Percentiles rank a stretch among this genome's conserved stretches.
Evolutionary conservation across 805 yeast species (phyloP).

Genomic region (Ogataea nakhonphanomensis): DNA sequence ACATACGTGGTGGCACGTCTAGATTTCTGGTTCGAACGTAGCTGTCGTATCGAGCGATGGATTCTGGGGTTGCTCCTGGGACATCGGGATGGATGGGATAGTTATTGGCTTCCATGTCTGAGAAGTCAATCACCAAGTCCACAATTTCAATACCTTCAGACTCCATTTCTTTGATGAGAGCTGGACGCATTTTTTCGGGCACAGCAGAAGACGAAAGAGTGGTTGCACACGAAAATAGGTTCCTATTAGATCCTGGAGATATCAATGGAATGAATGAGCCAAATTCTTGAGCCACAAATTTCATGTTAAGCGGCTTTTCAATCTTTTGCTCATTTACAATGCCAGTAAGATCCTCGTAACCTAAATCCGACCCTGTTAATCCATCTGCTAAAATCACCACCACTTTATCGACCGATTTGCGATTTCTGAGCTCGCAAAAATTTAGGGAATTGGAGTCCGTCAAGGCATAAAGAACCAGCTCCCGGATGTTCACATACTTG

Average conservation of each 20-base stretch:
- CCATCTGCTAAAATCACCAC: conserved; percentile 68
- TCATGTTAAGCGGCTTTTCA: conserved; percentile 18
- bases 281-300: conserved; percentile 40
- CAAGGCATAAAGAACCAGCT: conserved; percentile 41
- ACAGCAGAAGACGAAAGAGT: conserved; percentile 54
- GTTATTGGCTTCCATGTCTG: conserved; percentile 45
- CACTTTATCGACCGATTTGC: conserved; percentile 46
- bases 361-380: conserved; percentile 45
- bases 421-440: conserved; percentile 50
- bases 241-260: conserved; percentile 64
- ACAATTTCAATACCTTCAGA: conserved; percentile 40
- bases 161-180: conserved; percentile 33
- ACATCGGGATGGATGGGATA: conserved; percentile 54
- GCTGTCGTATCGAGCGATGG: conserved; percentile 26
- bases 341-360: conserved; percentile 20
- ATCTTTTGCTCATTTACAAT: not conserved
- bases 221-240: conserved; percentile 51
- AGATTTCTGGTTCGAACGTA: conserved; percentile 56
- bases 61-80: conserved; percentile 21
- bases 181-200: conserved; percentile 51
- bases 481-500: conserved; percentile 39
- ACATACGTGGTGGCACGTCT: conserved; percentile 59
- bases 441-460: conserved; percentile 42
- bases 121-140: conserved; percentile 51
- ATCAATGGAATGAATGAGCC: conserved; percentile 43